A percentile compares a stretch with the other conserved stretches of the same genome.
These are phyloP conservation scores for Neonectria sp. DNA, from an alignment of 2,329 filamentous ascomycete species.

Conservation along the genomic window DNA sequence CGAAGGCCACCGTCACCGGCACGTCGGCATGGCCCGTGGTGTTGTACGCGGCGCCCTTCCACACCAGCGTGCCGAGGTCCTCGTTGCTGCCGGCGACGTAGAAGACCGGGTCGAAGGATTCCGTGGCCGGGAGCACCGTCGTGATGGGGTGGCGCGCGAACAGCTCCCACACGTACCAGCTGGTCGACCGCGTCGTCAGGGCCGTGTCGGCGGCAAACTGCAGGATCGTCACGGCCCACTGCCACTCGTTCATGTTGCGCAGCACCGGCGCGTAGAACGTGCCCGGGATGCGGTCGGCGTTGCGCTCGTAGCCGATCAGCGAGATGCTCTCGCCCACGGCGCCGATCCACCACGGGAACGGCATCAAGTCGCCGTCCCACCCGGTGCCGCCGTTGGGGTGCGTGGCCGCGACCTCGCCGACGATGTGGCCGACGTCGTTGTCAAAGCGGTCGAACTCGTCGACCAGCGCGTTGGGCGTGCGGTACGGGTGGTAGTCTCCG, in stretches of 20 bases:
- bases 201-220: conserved; percentile 64
- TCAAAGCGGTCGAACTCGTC: conserved; percentile 68
- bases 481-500: conserved; percentile 68
- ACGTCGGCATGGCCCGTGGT: conserved; percentile 61
- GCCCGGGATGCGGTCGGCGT: conserved; percentile 71
- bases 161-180: conserved; percentile 66
- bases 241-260: conserved; percentile 65
- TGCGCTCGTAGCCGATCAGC: conserved; percentile 76
- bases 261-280: conserved; percentile 66
- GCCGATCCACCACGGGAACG: conserved; percentile 71
- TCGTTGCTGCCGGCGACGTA: conserved; percentile 65
- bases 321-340: conserved; percentile 76
- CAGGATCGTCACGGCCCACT: conserved; percentile 67
- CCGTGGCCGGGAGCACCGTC: conserved; percentile 61
- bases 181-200: conserved; percentile 65
- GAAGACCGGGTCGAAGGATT: conserved; percentile 61
- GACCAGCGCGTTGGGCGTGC: conserved; percentile 65
- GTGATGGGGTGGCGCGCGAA: conserved; percentile 63
- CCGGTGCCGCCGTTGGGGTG: conserved; percentile 67
- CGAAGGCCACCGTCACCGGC: conserved; percentile 62
- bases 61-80: conserved; percentile 58
- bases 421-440: conserved; percentile 58
- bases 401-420: conserved; percentile 67
- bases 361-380: conserved; percentile 61
- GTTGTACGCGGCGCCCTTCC: conserved; percentile 70